Conservation (phyloP, 768 basidiomycete species). For the Termitomyces sp. region DNA sequence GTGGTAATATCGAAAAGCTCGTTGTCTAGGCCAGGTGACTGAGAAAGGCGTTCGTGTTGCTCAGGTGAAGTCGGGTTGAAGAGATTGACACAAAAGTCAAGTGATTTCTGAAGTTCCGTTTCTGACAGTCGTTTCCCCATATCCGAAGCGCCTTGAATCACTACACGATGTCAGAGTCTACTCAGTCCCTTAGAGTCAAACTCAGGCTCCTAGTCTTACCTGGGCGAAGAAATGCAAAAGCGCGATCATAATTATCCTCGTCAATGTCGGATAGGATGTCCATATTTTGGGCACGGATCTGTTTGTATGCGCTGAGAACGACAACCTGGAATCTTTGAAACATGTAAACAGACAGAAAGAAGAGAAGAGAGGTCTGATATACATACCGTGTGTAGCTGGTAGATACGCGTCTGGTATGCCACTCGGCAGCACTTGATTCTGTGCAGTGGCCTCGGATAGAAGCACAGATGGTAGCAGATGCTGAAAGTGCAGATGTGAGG, state of each 20-base stretch:
- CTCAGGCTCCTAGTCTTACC: slow-evolving; percentile 38
- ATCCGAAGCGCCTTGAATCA: slow-evolving; percentile 79
- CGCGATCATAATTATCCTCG: slow-evolving; percentile 68
- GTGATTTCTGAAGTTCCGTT: slow-evolving; percentile 66
- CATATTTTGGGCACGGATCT: slow-evolving; percentile 56
- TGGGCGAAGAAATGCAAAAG: slow-evolving; percentile 59
- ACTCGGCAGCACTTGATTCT: slow-evolving; percentile 42
- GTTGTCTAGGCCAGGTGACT: slow-evolving; percentile 22
- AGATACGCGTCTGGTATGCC: slow-evolving; percentile 54
- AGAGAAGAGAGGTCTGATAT: neutral
- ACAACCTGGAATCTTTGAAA: slow-evolving; percentile 57
- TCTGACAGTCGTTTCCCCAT: slow-evolving; percentile 71
- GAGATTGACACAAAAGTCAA: slow-evolving; percentile 74
- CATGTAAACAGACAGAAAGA: neutral
- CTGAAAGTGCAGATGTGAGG: slow-evolving; percentile 57
- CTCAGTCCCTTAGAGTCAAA: neutral
- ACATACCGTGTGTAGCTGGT: slow-evolving; percentile 62
- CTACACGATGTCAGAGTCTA: slow-evolving; percentile 28
- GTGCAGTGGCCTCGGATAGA: slow-evolving; percentile 47
- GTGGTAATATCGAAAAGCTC: slow-evolving; percentile 51
- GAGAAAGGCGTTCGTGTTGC: slow-evolving; percentile 42
- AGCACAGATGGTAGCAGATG: slow-evolving; percentile 53
- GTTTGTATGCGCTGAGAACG: slow-evolving; percentile 71
- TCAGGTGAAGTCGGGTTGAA: slow-evolving; percentile 69
- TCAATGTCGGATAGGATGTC: slow-evolving; percentile 60